Conservation (phyloP, 1,139 yeast species). For the Saccharomyces hybrid region DNA sequence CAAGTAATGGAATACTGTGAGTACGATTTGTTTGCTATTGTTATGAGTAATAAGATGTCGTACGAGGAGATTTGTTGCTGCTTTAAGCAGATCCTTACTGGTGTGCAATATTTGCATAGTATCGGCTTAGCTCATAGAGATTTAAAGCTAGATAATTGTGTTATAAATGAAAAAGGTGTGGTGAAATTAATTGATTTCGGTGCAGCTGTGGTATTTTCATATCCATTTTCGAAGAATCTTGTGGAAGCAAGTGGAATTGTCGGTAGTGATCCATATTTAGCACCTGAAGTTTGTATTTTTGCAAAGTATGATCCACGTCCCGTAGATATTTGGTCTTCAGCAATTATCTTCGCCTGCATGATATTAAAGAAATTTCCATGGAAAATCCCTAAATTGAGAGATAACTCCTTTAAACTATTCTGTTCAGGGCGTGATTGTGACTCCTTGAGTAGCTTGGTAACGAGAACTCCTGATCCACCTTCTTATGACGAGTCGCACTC, state of each 20-base stretch:
- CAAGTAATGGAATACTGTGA: slow-evolving; percentile 97
- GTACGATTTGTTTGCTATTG: slow-evolving; percentile 86
- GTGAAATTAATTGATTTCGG: slow-evolving; percentile 91
- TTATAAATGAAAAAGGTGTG: slow-evolving; percentile 74
- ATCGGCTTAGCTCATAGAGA: slow-evolving; percentile 91
- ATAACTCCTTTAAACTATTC: slow-evolving; percentile 64
- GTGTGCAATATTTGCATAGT: slow-evolving; percentile 76
- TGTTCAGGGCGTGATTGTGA: slow-evolving; percentile 41
- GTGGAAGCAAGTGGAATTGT: slow-evolving; percentile 86
- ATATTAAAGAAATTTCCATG: slow-evolving; percentile 89
- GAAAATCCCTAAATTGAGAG: slow-evolving; percentile 88
- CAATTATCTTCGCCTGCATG: slow-evolving; percentile 92
- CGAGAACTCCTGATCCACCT: slow-evolving; percentile 35
- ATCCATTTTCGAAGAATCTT: slow-evolving; percentile 75
- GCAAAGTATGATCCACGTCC: slow-evolving; percentile 86
- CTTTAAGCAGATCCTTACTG: slow-evolving; percentile 76
- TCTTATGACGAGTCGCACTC: slow-evolving; percentile 24
- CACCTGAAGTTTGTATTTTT: slow-evolving; percentile 84
- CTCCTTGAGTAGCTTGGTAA: slow-evolving; percentile 35
- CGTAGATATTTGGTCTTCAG: slow-evolving; percentile 92
- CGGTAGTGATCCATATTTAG: slow-evolving; percentile 89
- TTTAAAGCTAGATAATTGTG: slow-evolving; percentile 88
- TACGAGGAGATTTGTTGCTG: slow-evolving; percentile 83
- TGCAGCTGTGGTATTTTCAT: slow-evolving; percentile 85
- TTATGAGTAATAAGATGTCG: slow-evolving; percentile 90